Conservation (phyloP, 306 rosid genomes). For the Rubus parviflorus region DNA sequence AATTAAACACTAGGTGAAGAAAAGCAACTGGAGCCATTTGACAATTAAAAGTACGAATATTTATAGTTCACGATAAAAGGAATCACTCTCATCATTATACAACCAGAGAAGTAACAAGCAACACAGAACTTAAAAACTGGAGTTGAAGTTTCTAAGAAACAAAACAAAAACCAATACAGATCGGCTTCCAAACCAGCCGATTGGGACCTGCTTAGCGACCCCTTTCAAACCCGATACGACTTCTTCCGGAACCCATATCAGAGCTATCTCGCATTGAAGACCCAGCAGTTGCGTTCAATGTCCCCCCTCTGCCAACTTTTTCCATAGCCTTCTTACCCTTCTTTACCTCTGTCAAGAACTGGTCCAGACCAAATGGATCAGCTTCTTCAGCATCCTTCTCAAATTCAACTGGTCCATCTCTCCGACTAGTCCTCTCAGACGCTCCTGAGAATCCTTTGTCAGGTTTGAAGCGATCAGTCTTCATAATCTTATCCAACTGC, state of each 20-base stretch:
- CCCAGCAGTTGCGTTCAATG: slow-evolving; percentile 89
- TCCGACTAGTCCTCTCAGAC: slow-evolving; percentile 66
- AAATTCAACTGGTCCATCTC: slow-evolving; percentile 84
- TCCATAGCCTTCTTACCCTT: slow-evolving; percentile 83
- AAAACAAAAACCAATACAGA: background rate
- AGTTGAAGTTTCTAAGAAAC: background rate
- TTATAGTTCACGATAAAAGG: background rate
- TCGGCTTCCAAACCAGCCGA: background rate
- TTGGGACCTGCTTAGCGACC: slow-evolving; percentile 47
- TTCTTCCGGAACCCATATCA: slow-evolving; percentile 78
- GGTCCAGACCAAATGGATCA: slow-evolving; percentile 93
- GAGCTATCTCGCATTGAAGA: slow-evolving; percentile 71
- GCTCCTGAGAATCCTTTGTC: slow-evolving; percentile 74
- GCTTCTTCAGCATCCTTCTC: slow-evolving; percentile 80
- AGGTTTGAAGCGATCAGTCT: slow-evolving; percentile 86
- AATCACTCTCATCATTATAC: background rate
- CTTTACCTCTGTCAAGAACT: slow-evolving; percentile 78
- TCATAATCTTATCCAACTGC: slow-evolving; percentile 89
- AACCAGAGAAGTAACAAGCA: background rate
- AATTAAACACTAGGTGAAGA: background rate
- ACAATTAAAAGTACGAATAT: background rate
- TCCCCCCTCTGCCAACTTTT: slow-evolving; percentile 72
- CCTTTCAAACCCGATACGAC: slow-evolving; percentile 83
- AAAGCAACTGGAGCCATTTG: background rate
- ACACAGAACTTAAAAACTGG: background rate